Conservation (phyloP, 148 eudicot species). For the Heliosperma pusillum region DNA sequence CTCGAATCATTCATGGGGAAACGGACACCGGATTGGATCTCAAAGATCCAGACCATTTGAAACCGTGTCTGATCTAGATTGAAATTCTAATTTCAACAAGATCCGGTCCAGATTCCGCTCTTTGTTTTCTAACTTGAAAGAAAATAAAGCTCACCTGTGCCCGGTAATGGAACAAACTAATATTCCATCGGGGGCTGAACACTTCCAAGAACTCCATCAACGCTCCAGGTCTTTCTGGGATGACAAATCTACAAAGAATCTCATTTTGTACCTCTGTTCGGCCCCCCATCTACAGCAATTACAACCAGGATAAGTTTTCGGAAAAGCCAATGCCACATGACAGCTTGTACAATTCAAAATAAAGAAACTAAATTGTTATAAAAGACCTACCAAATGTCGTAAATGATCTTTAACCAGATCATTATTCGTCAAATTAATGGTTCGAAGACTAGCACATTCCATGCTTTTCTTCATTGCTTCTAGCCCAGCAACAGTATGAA, state of each 20-base stretch:
- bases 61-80: no score
- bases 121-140: background rate
- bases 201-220: constrained; percentile 77
- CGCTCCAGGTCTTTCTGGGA: constrained; percentile 95
- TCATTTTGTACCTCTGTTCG: constrained; percentile 64
- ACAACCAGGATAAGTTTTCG: no score
- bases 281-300: constrained; percentile 57
- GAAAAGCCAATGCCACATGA: no score
- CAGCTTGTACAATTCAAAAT: no score
- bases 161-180: constrained; percentile 93
- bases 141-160: constrained; percentile 51
- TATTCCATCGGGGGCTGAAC: constrained; percentile 93
- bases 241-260: constrained; percentile 75
- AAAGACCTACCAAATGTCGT: constrained; percentile 71
- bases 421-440: constrained; percentile 67
- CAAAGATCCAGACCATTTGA: no score
- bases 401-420: constrained; percentile 98
- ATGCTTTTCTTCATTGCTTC: constrained; percentile 66
- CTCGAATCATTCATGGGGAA: no score
- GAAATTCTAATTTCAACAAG: no score
- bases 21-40: no score
- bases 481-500: constrained; percentile 73
- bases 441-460: constrained; percentile 66
- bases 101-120: no score
- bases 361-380: background rate